phyloP scores from a whole-genome alignment of 2,329 filamentous ascomycete genomes.

The Fusarium cicatricum region DNA sequence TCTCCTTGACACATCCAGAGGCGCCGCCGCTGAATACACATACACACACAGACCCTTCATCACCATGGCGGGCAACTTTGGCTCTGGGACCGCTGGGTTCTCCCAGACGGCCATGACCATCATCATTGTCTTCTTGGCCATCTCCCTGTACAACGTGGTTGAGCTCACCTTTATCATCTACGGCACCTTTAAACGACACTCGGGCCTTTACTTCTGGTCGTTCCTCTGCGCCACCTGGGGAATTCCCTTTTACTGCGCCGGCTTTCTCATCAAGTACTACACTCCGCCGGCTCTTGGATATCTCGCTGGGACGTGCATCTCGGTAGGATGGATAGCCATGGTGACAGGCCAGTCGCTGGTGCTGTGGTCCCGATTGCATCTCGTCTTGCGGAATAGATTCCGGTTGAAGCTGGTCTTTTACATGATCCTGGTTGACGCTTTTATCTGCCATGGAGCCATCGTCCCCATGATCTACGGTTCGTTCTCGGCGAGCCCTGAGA shows the following conservation, averaged over 20 bases:
- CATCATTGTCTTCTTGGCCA: slow-evolving; percentile 44
- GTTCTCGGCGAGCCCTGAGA: slow-evolving; percentile 45
- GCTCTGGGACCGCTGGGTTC: slow-evolving; percentile 35
- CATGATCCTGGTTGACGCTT: slow-evolving; percentile 65
- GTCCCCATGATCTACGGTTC: slow-evolving; percentile 64
- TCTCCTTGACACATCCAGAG: background rate
- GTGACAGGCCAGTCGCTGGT: slow-evolving; percentile 69
- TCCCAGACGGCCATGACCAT: slow-evolving; percentile 33
- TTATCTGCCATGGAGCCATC: slow-evolving; percentile 62
- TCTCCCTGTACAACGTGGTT: slow-evolving; percentile 48
- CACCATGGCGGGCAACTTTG: slow-evolving; percentile 31
- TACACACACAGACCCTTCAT: background rate
- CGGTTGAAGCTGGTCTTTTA: slow-evolving; percentile 58
- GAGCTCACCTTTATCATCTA: slow-evolving; percentile 49
- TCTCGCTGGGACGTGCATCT: slow-evolving; percentile 33
- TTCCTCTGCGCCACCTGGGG: slow-evolving; percentile 48
- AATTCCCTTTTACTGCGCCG: slow-evolving; percentile 50
- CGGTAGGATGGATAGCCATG: slow-evolving; percentile 53
- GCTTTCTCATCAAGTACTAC: slow-evolving; percentile 55
- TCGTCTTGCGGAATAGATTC: slow-evolving; percentile 61
- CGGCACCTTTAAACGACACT: slow-evolving; percentile 46
- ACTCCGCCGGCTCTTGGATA: slow-evolving; percentile 30
- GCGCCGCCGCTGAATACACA: no score
- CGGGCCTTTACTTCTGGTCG: slow-evolving; percentile 52
- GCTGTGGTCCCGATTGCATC: slow-evolving; percentile 68